Base-by-base conservation (phyloP, 75 land plant genomes). In the Cryptomeria japonica region DNA sequence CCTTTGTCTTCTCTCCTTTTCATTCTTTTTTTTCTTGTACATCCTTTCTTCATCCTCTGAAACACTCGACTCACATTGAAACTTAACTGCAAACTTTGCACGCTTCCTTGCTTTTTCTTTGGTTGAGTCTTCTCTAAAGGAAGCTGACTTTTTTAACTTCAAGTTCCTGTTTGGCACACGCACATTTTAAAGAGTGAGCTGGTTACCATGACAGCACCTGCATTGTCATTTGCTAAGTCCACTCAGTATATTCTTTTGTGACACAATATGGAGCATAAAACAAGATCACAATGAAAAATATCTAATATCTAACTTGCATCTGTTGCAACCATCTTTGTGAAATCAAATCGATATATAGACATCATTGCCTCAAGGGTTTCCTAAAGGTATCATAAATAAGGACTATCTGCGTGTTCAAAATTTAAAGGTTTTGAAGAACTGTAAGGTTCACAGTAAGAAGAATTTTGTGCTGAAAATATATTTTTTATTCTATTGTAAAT, bases 41-140 rank as follows among this genome's bases (percentile, higher is more conserved):
- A 75, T 75, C 77, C 13, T 75, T 75, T 75, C 77, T 75, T 75
- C 77, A 75, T 75, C 77, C 77, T 75, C 77, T 3, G 77, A 75
- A 75, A 11, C 7, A 75, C n/a, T 25, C 16, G 37, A 75, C 13
- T 75, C 77, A 14, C 77, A 75, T 75, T 31, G 34, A 75, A 38
- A 75, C 77, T 75, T 75, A 12, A 75, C 77, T 75, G 77, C 77
- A 75, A 13, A 75, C 77, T 37, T 75, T 75, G 77, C 13, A 10
- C 37, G 37, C 37, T 75, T 75, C 77, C 37, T 75, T 75, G 77
- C 14, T 32, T 75, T 75, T 13, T 34, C 37, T 75, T 75, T 75
- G 77, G 77, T 75, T 75, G 77, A 13, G 37, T 75, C 77, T 75
- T 75, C 77, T 75, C 77, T 75, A 75, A 34, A 75, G 37, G 77